Base-by-base conservation (phyloP, 192 early-diverging fungal genomes). In the Backusella westeae region DNA sequence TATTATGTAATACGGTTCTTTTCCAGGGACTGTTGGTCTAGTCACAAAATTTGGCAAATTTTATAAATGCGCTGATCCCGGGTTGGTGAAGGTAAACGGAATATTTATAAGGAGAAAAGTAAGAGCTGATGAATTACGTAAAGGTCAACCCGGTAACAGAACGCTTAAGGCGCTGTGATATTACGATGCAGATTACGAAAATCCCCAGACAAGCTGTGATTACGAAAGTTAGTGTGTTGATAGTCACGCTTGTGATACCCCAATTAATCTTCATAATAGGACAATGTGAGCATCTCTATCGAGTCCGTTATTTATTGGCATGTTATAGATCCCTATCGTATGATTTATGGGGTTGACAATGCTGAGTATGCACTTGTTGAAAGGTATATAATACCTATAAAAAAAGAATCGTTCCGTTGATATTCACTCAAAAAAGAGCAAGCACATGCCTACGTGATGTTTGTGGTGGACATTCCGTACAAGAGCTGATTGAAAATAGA, bases 271-370 rank as follows among this genome's bases (percentile, higher is more conserved):
- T 36, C 23, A n/a, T 52, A 41, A 63, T 63, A 71, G 82, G 95
- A 97, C 85, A 98, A 98, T 77, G 94, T 96, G 72, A 91, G 87
- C 21, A 88, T 96, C 41, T 78, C 79, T 8, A 96, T 98, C 67
- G 96, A 96, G 75, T 91, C 91, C 0, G 94, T 98, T 3, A 82
- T 98, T 2, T 97, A 91, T 77, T 97, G 94, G 94, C 91, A 96
- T 67, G 75, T 93, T 42, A 83, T 87, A 15, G 92, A 95, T 73
- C 94, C 93, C 6, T 96, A 93, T 67, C 85, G 92, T 66, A 88
- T 94, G 8, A 85, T 88, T 15, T 98, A 89, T 85, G 88, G 92
- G 8, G 94, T 98, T 6, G 85, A 85, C 3, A 85, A 96, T 73
- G 94, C 96, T 23, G 80, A 80, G 19, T 77, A 85, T 34, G 95